Evolutionary conservation across 805 yeast genomes (phyloP).

Genomic region (Candida corydali): DNA sequence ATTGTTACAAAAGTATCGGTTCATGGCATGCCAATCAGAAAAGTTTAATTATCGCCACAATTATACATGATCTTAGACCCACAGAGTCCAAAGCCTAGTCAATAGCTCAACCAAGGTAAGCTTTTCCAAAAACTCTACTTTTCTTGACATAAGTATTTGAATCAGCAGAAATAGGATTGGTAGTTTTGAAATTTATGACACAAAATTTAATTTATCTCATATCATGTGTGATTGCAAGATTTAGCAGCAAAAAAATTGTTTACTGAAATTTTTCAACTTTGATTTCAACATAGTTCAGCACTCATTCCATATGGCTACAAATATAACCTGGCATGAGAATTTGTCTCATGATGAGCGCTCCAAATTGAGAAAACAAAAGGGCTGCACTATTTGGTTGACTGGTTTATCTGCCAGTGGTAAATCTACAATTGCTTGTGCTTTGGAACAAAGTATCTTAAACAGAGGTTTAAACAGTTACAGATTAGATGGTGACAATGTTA

Average conservation of each 20-base stretch:
- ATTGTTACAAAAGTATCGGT: too few species aligned
- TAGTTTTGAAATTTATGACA: too few species aligned
- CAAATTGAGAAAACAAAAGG: constrained; percentile 68
- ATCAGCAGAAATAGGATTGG: too few species aligned
- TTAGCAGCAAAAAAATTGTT: neutral
- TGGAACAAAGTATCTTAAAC: constrained; percentile 76
- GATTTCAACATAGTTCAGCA: neutral
- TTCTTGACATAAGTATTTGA: too few species aligned
- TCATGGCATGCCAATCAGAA: too few species aligned
- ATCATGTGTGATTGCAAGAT: constrained; percentile 3
- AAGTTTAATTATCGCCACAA: too few species aligned
- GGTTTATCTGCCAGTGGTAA: constrained; percentile 96
- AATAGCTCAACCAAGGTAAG: too few species aligned
- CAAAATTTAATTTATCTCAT: neutral
- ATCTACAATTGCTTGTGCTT: constrained; percentile 90
- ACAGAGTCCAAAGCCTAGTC: too few species aligned
- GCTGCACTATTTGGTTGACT: constrained; percentile 92
- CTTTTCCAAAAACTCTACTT: too few species aligned
- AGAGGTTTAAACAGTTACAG: constrained; percentile 75
- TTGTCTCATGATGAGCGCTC: constrained; percentile 80
- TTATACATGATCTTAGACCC: too few species aligned
- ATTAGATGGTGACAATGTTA: constrained; percentile 89
- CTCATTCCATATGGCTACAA: constrained; percentile 69
- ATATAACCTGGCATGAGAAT: constrained; percentile 95
- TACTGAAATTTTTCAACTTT: neutral